A percentile compares a stretch with the other conserved stretches of the same genome.
Conservation (phyloP, 169 alveolate species). For the Cytauxzoon felis region DNA sequence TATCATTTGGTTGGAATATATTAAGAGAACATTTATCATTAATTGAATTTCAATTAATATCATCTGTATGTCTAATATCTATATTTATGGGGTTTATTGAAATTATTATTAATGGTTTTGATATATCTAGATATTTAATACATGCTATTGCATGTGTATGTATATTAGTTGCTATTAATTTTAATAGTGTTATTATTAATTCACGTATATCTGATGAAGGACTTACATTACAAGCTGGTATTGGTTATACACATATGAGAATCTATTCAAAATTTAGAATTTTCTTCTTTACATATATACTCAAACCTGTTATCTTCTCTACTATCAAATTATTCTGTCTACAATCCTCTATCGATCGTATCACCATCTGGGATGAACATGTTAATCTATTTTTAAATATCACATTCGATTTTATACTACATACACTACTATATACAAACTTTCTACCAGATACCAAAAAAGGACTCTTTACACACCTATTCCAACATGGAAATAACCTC, state of each 20-base stretch:
- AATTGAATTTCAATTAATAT: constrained; percentile 28
- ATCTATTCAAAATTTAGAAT: constrained; percentile 25
- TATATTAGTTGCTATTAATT: constrained; percentile 42
- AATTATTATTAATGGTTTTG: constrained; percentile 43
- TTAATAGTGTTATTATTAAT: constrained; percentile 38
- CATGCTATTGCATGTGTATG: constrained; percentile 39
- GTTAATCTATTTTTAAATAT: constrained; percentile 49
- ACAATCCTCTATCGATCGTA: constrained; percentile 29
- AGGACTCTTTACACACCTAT: constrained; percentile 51
- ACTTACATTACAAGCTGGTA: constrained; percentile 40
- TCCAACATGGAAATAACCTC: background rate
- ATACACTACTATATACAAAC: constrained; percentile 12
- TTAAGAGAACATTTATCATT: constrained; percentile 24
- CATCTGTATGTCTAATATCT: constrained; percentile 9
- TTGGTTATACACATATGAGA: constrained; percentile 36
- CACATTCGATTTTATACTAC: constrained; percentile 18
- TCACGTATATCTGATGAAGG: constrained; percentile 45
- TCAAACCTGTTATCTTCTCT: constrained; percentile 57
- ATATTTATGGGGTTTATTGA: constrained; percentile 46
- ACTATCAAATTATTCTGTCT: constrained; percentile 27
- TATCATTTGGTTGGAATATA: constrained; percentile 61
- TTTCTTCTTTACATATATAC: constrained; percentile 20
- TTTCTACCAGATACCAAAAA: constrained; percentile 33
- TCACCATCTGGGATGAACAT: constrained; percentile 63
- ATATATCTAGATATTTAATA: constrained; percentile 36